Base-by-base conservation (phyloP, 2,329 filamentous ascomycete species). In the Leptoxyphium fumago region DNA sequence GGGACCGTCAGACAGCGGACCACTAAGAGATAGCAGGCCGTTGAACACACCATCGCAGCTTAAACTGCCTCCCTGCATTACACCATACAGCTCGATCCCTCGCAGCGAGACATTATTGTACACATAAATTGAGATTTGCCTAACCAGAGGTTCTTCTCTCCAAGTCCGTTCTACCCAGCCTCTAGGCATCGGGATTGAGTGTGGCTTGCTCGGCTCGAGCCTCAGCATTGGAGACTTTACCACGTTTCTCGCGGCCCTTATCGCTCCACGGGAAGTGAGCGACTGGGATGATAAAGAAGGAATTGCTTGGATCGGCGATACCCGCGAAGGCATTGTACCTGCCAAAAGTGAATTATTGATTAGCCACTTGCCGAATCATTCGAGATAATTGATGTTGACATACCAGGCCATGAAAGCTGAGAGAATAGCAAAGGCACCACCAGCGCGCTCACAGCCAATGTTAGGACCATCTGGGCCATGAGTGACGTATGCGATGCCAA, bases 241-340 rank as follows among this genome's bases (percentile, higher is more conserved):
- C 61, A 48, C 79, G 74, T 48, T 61, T 63, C 63, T 78, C 73
- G 49, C 74, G 75, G 43, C 77, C 83, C 67, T 82, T 82, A 56
- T 83, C 81, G 32, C 84, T 89, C 89, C 89, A 95, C 43, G 88
- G 89, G 73, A 95, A 93, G 72, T 94, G 87, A 56, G 83, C 80
- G 50, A 95, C 87, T 42, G 88, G 89, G 49, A 94, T 78, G 63
- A 91, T 73, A 72, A 94, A 91, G 78, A 94, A 94, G 71, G 85
- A 70, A 63, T 74, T 74, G 47, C 62, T 66, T 46, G 63, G 64
- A 55, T 74, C 71, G n/a, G 70, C 69, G 48, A 74, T 67, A 68
- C 71, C 71, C 39, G 71, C 71, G 9, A 73, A 60, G 2, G 69
- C 70, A 46, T 73, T 72, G 57, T 73, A 74, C 52, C 52, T 53